Percentiles rank a stretch among this genome's conserved stretches.
phyloP scores from a whole-genome alignment of 2,329 filamentous ascomycete genomes.

The Pyricularia sp. region DNA sequence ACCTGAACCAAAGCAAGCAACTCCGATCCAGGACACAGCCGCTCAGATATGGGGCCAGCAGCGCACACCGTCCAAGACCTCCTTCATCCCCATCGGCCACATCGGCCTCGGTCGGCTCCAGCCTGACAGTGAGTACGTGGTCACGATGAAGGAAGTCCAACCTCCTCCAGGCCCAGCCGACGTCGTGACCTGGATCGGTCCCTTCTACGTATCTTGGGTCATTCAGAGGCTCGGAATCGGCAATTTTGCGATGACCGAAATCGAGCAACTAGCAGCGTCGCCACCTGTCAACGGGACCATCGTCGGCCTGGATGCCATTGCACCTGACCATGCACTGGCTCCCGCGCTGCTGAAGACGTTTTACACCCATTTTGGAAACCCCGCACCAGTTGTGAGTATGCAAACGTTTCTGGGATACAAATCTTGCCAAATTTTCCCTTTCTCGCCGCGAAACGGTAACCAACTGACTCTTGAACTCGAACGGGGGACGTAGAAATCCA shows the following conservation, averaged over 20 bases:
- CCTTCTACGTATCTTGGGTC: constrained; percentile 25
- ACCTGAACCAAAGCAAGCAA: constrained; percentile 13
- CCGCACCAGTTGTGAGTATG: constrained; percentile 14
- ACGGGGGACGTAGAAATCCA: constrained; percentile 7
- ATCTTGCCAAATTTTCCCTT: neutral
- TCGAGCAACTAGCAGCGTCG: constrained; percentile 18
- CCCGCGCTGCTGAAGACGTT: constrained; percentile 12
- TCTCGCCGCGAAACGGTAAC: neutral
- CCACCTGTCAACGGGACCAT: constrained; percentile 19
- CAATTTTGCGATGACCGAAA: constrained; percentile 20
- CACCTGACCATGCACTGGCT: constrained; percentile 16
- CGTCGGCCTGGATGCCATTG: constrained; percentile 22
- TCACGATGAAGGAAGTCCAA: neutral
- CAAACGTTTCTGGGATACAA: neutral
- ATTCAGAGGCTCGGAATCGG: constrained; percentile 24
- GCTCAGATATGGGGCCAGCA: constrained; percentile 12
- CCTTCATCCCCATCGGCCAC: constrained; percentile 26
- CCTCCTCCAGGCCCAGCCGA: constrained; percentile 12
- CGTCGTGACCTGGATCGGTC: constrained; percentile 23
- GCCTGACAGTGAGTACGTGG: constrained; percentile 16
- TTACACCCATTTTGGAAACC: constrained; percentile 15
- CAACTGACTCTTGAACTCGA: neutral
- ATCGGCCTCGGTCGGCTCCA: constrained; percentile 21
- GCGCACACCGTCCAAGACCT: constrained; percentile 16
- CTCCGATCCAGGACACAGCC: constrained; percentile 20